Percentiles rank a stretch among this genome's conserved stretches.
phyloP scores from a whole-genome alignment of 345 rosid genomes.

The Mallotus nudiflorus region DNA sequence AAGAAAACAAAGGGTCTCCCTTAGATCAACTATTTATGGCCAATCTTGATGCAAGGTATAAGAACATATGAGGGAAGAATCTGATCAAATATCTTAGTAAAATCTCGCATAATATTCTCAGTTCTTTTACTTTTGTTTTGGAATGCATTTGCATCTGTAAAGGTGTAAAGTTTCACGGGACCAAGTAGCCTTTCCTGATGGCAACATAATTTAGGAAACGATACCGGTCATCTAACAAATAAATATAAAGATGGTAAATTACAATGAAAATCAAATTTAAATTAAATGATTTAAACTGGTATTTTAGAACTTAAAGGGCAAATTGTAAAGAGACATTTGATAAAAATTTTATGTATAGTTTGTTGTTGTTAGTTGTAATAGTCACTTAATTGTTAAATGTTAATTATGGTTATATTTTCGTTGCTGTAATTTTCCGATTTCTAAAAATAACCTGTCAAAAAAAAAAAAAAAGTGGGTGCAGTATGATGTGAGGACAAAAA shows the following conservation, averaged over 20 bases:
- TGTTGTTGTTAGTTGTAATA: too few relatives aligned
- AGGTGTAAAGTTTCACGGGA: slow-evolving; percentile 3
- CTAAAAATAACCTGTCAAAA: too few relatives aligned
- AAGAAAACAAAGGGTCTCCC: not conserved
- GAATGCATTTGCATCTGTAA: slow-evolving; percentile 9
- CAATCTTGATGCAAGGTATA: not conserved
- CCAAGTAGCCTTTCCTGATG: not conserved
- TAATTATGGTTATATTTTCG: too few relatives aligned
- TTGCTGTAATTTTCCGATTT: too few relatives aligned
- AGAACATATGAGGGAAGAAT: not conserved
- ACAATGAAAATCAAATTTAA: too few relatives aligned
- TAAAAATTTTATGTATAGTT: too few relatives aligned
- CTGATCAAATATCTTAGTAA: not conserved
- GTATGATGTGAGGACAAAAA: too few relatives aligned
- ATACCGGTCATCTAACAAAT: not conserved
- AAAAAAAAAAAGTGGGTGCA: not conserved
- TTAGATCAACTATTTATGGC: not conserved
- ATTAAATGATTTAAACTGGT: too few relatives aligned
- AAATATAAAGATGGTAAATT: too few relatives aligned
- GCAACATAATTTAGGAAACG: not conserved
- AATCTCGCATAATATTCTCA: not conserved
- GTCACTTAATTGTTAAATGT: too few relatives aligned
- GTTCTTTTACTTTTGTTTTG: not conserved
- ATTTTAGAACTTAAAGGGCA: too few relatives aligned
- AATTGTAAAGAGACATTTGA: too few relatives aligned